A percentile compares a stretch with the other conserved stretches of the same genome.
phyloP scores from a whole-genome alignment of 371 early-diverging fungal genomes.

The Umbelopsis sp. region DNA sequence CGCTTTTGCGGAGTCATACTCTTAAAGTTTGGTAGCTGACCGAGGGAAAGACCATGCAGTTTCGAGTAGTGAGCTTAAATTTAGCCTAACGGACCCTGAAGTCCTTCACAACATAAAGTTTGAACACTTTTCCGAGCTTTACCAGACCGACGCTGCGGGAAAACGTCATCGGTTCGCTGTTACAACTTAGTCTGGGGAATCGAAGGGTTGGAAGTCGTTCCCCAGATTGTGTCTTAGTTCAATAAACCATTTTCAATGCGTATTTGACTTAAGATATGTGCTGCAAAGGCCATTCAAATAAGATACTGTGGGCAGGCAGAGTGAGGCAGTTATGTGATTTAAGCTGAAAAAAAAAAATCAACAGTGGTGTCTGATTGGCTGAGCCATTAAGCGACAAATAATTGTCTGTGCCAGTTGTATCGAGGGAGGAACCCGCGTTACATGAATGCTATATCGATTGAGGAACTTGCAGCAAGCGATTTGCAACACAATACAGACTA shows the following conservation, averaged over 20 bases:
- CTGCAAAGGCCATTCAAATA: too few species aligned
- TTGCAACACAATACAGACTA: background rate
- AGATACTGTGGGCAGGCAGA: too few species aligned
- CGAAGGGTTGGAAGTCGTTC: too few species aligned
- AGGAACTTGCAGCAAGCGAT: slow-evolving; percentile 11
- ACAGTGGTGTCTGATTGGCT: background rate
- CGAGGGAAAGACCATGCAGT: background rate
- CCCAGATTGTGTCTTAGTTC: too few species aligned
- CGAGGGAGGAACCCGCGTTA: background rate
- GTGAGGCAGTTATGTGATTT: too few species aligned
- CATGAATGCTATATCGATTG: background rate
- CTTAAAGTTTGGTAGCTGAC: background rate
- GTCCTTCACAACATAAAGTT: background rate
- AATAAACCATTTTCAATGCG: too few species aligned
- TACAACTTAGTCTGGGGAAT: background rate
- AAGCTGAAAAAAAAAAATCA: too few species aligned
- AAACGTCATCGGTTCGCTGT: background rate
- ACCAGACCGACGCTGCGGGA: background rate
- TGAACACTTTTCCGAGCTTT: background rate
- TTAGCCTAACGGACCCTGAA: slow-evolving; percentile 10
- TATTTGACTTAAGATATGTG: too few species aligned
- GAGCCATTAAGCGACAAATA: background rate
- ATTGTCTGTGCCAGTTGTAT: background rate
- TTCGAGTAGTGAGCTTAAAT: background rate
- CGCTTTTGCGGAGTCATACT: too few species aligned